Conservation (phyloP, 768 basidiomycete species). For the Myochromella boudieri region DNA sequence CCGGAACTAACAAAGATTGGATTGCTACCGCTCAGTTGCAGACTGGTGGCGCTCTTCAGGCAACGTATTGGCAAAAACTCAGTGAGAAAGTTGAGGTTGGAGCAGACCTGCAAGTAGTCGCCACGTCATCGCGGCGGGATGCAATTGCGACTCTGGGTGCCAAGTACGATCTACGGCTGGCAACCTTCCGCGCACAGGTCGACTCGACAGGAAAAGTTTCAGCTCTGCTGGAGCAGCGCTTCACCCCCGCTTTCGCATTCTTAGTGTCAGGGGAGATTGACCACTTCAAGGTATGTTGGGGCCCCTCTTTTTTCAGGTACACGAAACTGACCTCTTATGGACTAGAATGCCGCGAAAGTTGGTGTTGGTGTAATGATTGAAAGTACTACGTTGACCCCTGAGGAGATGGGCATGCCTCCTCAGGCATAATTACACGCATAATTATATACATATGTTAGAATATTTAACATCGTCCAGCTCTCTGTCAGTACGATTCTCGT, state of each 20-base stretch:
- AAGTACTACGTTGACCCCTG: conserved; percentile 74
- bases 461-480: neutral
- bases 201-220: conserved; percentile 96
- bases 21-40: conserved; percentile 93
- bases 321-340: conserved; percentile 3
- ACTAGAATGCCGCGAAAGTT: conserved; percentile 87
- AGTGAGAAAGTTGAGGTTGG: conserved; percentile 97
- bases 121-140: conserved; percentile 78
- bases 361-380: conserved; percentile 99
- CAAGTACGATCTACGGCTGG: conserved; percentile 93
- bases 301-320: conserved; percentile 5
- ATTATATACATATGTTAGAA: conserved; percentile 23
- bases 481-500: neutral
- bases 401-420: conserved; percentile 76
- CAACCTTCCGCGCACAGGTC: conserved; percentile 92
- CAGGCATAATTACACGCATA: conserved; percentile 38
- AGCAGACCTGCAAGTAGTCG: conserved; percentile 84
- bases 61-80: conserved; percentile 96
- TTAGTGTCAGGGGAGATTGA: conserved; percentile 96
- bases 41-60: conserved; percentile 77
- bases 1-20: conserved; percentile 72
- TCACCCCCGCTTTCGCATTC: conserved; percentile 94
- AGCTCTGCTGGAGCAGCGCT: conserved; percentile 92
- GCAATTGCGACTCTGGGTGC: conserved; percentile 93
- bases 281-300: conserved; percentile 82